Percentiles rank a stretch among this genome's conserved stretches.
Conservation (phyloP, 1,284 basidiomycete species). For the Leccinum angustisporum region DNA sequence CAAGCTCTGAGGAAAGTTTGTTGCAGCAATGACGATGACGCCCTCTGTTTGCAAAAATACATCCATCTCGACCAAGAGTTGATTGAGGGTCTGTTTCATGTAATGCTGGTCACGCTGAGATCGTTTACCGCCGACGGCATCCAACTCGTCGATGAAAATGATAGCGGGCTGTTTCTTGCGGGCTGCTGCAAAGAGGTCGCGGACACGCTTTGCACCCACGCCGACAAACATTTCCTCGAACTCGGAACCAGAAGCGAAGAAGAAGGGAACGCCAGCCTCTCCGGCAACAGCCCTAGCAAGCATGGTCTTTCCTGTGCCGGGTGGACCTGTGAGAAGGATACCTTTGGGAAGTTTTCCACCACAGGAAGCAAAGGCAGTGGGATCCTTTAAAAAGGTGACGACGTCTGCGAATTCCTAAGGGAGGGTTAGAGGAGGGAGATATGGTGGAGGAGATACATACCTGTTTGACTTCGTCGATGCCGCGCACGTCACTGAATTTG, state of each 20-base stretch:
- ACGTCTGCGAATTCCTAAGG: constrained; percentile 86
- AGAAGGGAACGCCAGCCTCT: constrained; percentile 93
- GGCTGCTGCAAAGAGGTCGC: constrained; percentile 94
- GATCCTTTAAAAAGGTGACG: constrained; percentile 91
- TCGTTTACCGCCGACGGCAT: constrained; percentile 92
- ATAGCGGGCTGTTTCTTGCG: constrained; percentile 94
- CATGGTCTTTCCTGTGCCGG: constrained; percentile 96
- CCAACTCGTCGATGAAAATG: constrained; percentile 93
- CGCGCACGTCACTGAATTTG: constrained; percentile 92
- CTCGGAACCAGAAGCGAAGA: constrained; percentile 88
- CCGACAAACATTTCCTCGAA: constrained; percentile 99
- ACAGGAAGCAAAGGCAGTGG: constrained; percentile 81
- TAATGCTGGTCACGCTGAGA: constrained; percentile 86
- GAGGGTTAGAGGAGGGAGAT: not conserved
- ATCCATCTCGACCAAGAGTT: constrained; percentile 93
- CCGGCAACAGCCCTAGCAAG: constrained; percentile 95
- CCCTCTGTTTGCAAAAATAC: constrained; percentile 91
- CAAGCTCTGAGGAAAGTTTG: constrained; percentile 91
- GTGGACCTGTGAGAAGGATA: constrained; percentile 84
- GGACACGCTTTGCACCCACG: constrained; percentile 93
- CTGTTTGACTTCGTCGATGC: constrained; percentile 91
- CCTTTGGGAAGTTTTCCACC: constrained; percentile 93
- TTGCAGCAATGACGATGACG: constrained; percentile 91
- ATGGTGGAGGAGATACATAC: constrained; percentile 37
- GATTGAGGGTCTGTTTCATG: constrained; percentile 91